Conservation (phyloP, 23 red algal genomes). For the Gracilaria gracilis region DNA sequence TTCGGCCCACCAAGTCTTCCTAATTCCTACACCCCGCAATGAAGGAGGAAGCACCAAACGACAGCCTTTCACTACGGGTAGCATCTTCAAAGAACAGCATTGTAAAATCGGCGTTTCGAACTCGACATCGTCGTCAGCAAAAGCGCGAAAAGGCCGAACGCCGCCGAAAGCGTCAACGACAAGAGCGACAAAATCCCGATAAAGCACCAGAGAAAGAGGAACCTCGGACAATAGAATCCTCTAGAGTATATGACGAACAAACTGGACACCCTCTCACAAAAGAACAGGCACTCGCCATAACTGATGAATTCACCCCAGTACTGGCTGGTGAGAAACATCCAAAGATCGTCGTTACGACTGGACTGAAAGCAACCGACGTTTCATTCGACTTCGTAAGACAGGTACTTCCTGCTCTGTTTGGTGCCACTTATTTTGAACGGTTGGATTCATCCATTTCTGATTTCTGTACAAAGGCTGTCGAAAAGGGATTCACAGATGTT, state of each 20-base stretch:
- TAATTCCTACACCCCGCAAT: neutral
- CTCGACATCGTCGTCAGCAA: slow-evolving; percentile 16
- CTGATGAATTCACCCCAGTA: slow-evolving; percentile 86
- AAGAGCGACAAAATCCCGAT: slow-evolving; percentile 9
- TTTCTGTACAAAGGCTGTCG: slow-evolving; percentile 31
- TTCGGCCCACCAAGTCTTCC: too few species aligned
- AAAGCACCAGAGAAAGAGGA: slow-evolving; percentile 32
- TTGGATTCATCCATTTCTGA: slow-evolving; percentile 34
- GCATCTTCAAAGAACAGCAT: slow-evolving; percentile 38
- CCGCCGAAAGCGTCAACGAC: slow-evolving; percentile 54
- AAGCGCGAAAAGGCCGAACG: slow-evolving; percentile 37
- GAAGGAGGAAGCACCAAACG: neutral
- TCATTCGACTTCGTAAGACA: slow-evolving; percentile 82
- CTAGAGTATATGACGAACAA: slow-evolving; percentile 60
- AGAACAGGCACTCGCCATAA: slow-evolving; percentile 60
- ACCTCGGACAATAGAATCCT: slow-evolving; percentile 69
- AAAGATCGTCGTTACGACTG: slow-evolving; percentile 80
- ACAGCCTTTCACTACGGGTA: neutral
- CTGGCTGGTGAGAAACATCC: slow-evolving; percentile 67
- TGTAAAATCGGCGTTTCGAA: slow-evolving; percentile 14
- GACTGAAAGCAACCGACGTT: slow-evolving; percentile 35
- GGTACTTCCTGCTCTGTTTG: slow-evolving; percentile 68
- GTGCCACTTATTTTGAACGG: slow-evolving; percentile 82
- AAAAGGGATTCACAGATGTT: slow-evolving; percentile 76
- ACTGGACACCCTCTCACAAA: slow-evolving; percentile 55